Base-by-base conservation (phyloP, 176 grass and related monocot species). In the Thinopyrum elongatum region DNA sequence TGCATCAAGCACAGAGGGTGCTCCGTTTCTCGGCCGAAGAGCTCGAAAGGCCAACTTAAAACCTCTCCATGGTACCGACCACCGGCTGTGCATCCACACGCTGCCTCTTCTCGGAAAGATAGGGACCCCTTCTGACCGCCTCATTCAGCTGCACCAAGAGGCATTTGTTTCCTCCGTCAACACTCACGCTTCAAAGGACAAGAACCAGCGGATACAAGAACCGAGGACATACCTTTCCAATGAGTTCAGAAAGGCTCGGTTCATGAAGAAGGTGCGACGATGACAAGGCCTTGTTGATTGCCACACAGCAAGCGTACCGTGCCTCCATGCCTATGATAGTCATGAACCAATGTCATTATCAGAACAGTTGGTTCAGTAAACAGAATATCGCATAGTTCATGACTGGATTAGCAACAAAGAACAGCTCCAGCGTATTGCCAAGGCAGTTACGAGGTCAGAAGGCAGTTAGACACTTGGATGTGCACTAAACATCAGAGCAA, bases 91-190 rank as follows among this genome's bases (percentile, higher is more conserved):
- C 72, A 76, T 97, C 95, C 57, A 57, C 46, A 10, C 79, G 84
- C 6, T 0, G 49, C 80, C 86, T 93, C 88, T 82, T 95, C 2
- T 87, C 61, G 36, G 76, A 49, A 41, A 92, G 86, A 65, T 94
- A 98, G 26, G 95, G 95, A 28, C 91, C 95, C 47, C 93, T 92
- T 84, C 47, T 89, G 19, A 98, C 91, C 3, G 93, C 93, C 92
- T 94, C 93, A 74, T 91, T 94, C 86, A 98, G 81, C 93, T 98
- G 91, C 79, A 81, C 39, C 59, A 83, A 61, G 60, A 62, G 25
- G 1, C 69, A 65, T 70, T 62, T 74, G 15, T 49, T 70, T 36
- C 63, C 22, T 62, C 15, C 16, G 25, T 86, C 78, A 69, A 75
- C 27, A 70, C 13, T 60, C 21, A 51, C 5, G 10, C 36, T 69